A percentile compares a stretch with the other conserved stretches of the same genome.
These are phyloP conservation scores for Blastobotrys ciferrii DNA, from an alignment of 1,139 yeast genomes.

Conservation along the genomic window DNA sequence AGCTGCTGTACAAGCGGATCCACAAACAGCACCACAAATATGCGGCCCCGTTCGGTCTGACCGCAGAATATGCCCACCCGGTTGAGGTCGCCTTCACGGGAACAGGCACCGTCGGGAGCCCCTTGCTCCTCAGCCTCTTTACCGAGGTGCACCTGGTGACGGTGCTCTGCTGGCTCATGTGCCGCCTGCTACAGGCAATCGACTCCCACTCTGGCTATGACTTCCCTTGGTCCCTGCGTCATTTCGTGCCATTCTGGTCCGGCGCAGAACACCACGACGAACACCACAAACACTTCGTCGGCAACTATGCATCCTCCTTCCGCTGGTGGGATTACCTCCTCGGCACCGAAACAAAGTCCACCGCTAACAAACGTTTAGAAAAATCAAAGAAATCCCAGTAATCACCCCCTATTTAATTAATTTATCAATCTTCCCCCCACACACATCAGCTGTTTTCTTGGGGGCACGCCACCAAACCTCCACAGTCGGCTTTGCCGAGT, in stretches of 20 bases:
- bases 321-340: constrained; percentile 89
- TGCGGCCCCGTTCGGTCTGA: constrained; percentile 94
- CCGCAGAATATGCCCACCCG: constrained; percentile 98
- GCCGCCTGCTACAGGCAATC: constrained; percentile 88
- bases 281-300: constrained; percentile 90
- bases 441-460: neutral
- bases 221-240: constrained; percentile 93
- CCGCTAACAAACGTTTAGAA: constrained; percentile 5
- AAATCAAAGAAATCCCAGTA: constrained; percentile 14
- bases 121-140: constrained; percentile 66
- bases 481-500: no score
- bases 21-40: constrained; percentile 96
- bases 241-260: constrained; percentile 93
- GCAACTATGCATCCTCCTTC: constrained; percentile 90
- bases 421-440: no score
- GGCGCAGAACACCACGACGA: constrained; percentile 98
- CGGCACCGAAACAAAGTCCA: constrained; percentile 53
- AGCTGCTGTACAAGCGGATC: constrained; percentile 80
- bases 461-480: no score
- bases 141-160: constrained; percentile 79
- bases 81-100: constrained; percentile 88
- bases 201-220: constrained; percentile 97
- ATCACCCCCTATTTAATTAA: neutral
- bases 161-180: constrained; percentile 79
- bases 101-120: constrained; percentile 92